Percentiles rank a stretch among this genome's conserved stretches.
These are phyloP conservation scores for Cladosporium sp. DNA, from an alignment of 2,329 filamentous ascomycete genomes.

Conservation along the genomic window DNA sequence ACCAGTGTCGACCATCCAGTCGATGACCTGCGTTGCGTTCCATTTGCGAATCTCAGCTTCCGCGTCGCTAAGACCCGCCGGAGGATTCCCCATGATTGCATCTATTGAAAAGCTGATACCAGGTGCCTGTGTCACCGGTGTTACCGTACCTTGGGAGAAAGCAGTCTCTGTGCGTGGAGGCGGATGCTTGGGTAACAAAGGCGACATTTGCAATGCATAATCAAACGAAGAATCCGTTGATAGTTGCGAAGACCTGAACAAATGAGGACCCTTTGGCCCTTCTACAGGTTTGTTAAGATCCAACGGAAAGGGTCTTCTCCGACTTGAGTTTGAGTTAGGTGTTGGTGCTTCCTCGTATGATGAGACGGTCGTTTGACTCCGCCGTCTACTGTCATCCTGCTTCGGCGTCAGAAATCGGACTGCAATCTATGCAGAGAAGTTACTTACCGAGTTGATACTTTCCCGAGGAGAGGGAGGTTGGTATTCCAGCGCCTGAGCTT, in stretches of 20 bases:
- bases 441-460: constrained; percentile 68
- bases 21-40: constrained; percentile 72
- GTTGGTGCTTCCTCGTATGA: constrained; percentile 81
- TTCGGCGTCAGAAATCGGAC: constrained; percentile 15
- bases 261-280: constrained; percentile 79
- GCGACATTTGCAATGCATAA: constrained; percentile 64
- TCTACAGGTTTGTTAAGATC: constrained; percentile 62
- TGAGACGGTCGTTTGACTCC: constrained; percentile 80
- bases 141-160: constrained; percentile 34
- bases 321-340: constrained; percentile 57
- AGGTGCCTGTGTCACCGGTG: constrained; percentile 19
- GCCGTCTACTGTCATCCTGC: constrained; percentile 52
- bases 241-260: constrained; percentile 70
- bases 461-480: constrained; percentile 51
- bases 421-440: too few species aligned
- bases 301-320: constrained; percentile 59
- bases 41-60: constrained; percentile 52
- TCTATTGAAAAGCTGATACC: constrained; percentile 27
- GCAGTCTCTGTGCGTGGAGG: constrained; percentile 40
- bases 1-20: constrained; percentile 81
- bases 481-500: not conserved
- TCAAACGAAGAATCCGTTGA: constrained; percentile 51
- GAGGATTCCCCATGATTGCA: constrained; percentile 15
- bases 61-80: constrained; percentile 14
- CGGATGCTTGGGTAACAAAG: constrained; percentile 63